Conservation (phyloP, 345 rosid species). For the Melaleuca quinquenervia region DNA sequence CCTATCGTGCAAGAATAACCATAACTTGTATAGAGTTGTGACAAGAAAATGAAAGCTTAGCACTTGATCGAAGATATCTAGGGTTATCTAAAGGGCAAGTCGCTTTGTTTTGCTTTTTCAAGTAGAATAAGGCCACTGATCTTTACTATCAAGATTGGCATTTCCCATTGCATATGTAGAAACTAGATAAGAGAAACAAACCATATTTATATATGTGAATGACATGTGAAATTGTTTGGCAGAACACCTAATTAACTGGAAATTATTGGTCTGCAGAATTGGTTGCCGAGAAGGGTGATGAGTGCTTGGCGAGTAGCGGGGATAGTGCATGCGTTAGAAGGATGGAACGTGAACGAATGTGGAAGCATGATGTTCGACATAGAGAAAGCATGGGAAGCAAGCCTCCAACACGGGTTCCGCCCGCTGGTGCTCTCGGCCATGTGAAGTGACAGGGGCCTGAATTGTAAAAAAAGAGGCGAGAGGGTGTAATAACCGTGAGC, state of each 20-base stretch:
- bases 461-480: background rate
- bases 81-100: background rate
- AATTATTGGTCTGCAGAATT: slow-evolving; percentile 22
- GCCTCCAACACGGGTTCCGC: slow-evolving; percentile 39
- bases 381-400: slow-evolving; percentile 30
- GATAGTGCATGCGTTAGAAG: slow-evolving; percentile 30
- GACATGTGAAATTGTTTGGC: background rate
- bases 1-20: background rate
- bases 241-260: background rate
- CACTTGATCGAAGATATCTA: background rate
- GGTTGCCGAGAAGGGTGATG: slow-evolving; percentile 46
- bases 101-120: background rate
- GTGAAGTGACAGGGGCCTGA: background rate
- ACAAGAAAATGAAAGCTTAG: background rate
- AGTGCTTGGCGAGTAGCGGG: slow-evolving; percentile 56
- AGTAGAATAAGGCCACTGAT: background rate
- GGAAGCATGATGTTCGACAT: slow-evolving; percentile 6
- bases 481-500: too few relatives aligned
- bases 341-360: slow-evolving; percentile 21
- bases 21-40: background rate
- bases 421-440: slow-evolving; percentile 10
- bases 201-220: background rate
- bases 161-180: background rate
- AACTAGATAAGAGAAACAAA: background rate
- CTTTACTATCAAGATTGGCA: background rate